Evolutionary conservation across 2,329 filamentous ascomycete species (phyloP), one percentile per base, ranked within the genome.

Genomic region (Capronia americana): DNA sequence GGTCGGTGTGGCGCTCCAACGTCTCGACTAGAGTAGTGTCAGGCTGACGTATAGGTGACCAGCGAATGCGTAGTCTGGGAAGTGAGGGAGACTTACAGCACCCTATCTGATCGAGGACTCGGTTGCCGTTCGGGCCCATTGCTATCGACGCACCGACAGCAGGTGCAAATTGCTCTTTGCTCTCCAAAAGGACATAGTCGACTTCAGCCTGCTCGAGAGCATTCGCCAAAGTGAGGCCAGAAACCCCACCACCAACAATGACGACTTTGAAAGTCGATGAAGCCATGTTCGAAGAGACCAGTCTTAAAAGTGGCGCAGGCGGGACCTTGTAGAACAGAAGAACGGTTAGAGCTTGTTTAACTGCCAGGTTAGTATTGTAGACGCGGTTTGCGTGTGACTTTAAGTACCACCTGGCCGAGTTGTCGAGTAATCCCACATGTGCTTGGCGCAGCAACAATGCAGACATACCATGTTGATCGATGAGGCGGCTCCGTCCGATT

Each of bases 101-200:
- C n/a, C 53, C 53, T 34, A 56, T 17, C 53, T 32, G 53, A 34
- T 56, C 53, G 28, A 56, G 28, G 12, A 56, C n/a, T 26, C 53
- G 28, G 17, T 64, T 56, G 1, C 71, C 70, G 48, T 70, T 66
- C 1, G 73, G 67, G 6, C 63, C 32, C 2, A 75, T 23, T 4
- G 60, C 70, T 20, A 75, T 69, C 38, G 61, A 65, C 1, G 73
- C 73, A 1, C 73, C 73, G 2, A 68, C 65, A 14, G 68, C 60
- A 11, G 73, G 70, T 5, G 70, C 70, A 12, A 74, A 66, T 2
- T 71, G 57, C 0, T 59, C 48, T 17, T 70, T 67, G 7, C 65
- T 61, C 57, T 75, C 73, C 6, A 74, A 61, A 4, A 74, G 53
- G 3, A 74, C 30, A 55, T 63, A 74, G 54, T 73, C 70, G 46